Evolutionary conservation across 2,329 filamentous ascomycete genomes (phyloP), one percentile per base, ranked within the genome.

Genomic region (Akanthomyces muscarius): DNA sequence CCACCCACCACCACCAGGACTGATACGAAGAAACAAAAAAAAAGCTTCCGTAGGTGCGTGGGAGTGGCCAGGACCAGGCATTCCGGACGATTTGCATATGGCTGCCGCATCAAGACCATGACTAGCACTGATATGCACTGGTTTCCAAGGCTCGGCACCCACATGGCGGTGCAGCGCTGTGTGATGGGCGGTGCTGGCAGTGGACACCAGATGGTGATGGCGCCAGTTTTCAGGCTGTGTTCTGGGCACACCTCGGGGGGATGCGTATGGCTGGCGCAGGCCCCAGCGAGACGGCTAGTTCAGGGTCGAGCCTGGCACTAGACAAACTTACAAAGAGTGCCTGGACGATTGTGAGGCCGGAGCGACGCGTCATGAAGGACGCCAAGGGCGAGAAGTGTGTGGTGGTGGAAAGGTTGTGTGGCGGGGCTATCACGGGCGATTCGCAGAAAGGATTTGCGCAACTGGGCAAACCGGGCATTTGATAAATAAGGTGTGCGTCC

Each of bases 291-390:
- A 10, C 18, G 23, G 45, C 10, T 58, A 48, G 55, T 38, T 14
- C 23, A 47, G 42, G 44, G 30, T 23, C 55, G 13, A 44, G 36
- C 7, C 48, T 33, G 58, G 25, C 59, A 50, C 59, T 61, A 61
- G 50, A 41, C n/a, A 61, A 61, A 61, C 59, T 28, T 61, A 61
- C 41, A 45, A 6, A 14, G 8, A 54, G 50, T 28, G 42, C 59
- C 30, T 33, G 36, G 57, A 52, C 56, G 16, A 41, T 28, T 25
- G 25, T 30, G 48, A 38, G 59, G 42, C 21, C 52, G 50, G 44
- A 56, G 60, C 51, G 52, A 62, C 51, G 60, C 60, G 60, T 62
- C 60, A 62, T 62, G 52, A 62, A 41, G 52, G 33, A 33, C 52
- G 60, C 60, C 60, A 62, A 62, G 52, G 56, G 52, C 21, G 52